These are phyloP conservation scores for Phlyctochytrium bullatum DNA, from an alignment of 192 early-diverging fungal species.

Conservation along the genomic window DNA sequence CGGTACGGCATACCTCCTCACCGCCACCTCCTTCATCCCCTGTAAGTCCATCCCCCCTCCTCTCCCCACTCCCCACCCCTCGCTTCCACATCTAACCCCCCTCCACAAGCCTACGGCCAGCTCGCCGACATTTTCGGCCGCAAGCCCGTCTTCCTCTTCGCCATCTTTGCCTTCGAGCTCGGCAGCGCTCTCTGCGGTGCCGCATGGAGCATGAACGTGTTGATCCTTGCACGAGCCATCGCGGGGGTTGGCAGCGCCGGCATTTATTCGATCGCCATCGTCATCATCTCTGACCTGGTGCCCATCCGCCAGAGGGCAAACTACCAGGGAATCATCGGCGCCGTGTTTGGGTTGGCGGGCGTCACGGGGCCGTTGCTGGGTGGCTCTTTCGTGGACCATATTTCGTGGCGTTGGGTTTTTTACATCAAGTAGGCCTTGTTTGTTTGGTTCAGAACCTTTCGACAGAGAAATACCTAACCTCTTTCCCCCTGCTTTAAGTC, in stretches of 20 bases:
- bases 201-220: constrained; percentile 49
- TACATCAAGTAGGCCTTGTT: constrained; percentile 40
- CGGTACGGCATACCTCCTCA: constrained; percentile 37
- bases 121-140: constrained; percentile 89
- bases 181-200: constrained; percentile 78
- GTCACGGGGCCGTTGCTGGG: constrained; percentile 80
- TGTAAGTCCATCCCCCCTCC: neutral
- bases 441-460: neutral
- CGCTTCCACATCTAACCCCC: too few relatives aligned
- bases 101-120: constrained; percentile 58
- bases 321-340: constrained; percentile 71
- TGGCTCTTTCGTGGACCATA: constrained; percentile 72
- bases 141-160: constrained; percentile 63
- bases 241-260: constrained; percentile 75
- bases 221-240: constrained; percentile 71
- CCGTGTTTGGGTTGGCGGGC: constrained; percentile 70
- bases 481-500: too few relatives aligned
- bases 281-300: constrained; percentile 63
- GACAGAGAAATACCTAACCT: constrained; percentile 15
- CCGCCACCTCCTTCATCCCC: constrained; percentile 67
- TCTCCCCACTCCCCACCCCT: neutral
- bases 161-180: constrained; percentile 69
- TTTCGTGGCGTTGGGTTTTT: constrained; percentile 47
- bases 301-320: constrained; percentile 67
- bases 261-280: constrained; percentile 70